Evolutionary conservation across 2,329 filamentous ascomycete species (phyloP).

Genomic region (Neofusicoccum cordaticola): DNA sequence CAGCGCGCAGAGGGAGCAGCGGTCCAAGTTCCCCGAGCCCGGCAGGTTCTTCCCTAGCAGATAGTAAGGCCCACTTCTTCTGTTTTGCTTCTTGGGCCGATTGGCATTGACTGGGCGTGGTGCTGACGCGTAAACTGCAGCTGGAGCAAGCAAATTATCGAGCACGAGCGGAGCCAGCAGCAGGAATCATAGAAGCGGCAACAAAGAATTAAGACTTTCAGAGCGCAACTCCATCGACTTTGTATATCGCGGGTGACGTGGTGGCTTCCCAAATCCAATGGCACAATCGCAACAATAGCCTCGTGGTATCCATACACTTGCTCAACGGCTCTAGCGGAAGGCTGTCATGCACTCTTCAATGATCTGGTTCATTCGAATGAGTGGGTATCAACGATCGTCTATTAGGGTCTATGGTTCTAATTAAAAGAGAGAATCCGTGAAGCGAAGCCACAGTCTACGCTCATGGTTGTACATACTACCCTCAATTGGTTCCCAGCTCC

Average conservation of each 20-base stretch:
- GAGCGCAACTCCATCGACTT: background rate
- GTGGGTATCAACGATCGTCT: conserved; percentile 13
- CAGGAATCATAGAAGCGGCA: conserved; percentile 21
- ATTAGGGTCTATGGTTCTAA: conserved; percentile 4
- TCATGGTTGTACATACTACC: conserved; percentile 37
- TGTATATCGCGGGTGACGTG: background rate
- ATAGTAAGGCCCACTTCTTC: conserved; percentile 58
- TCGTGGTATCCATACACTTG: background rate
- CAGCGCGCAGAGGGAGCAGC: conserved; percentile 70
- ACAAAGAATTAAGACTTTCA: background rate
- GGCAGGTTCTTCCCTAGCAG: conserved; percentile 79
- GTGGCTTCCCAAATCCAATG: background rate
- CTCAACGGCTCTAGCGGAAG: background rate
- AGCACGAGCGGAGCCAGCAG: conserved; percentile 59
- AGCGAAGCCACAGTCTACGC: conserved; percentile 22
- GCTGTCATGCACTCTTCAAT: background rate
- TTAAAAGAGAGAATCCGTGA: conserved; percentile 15
- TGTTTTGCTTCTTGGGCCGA: background rate
- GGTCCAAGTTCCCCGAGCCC: conserved; percentile 72
- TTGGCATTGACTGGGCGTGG: background rate
- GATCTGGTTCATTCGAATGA: background rate
- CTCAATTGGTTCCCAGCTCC: conserved; percentile 1
- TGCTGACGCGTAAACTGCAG: conserved; percentile 42
- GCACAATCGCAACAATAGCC: background rate
- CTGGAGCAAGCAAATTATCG: conserved; percentile 70